Base-by-base conservation (phyloP, 176 grass and related monocot genomes). In the Tillandsia fasciculata region DNA sequence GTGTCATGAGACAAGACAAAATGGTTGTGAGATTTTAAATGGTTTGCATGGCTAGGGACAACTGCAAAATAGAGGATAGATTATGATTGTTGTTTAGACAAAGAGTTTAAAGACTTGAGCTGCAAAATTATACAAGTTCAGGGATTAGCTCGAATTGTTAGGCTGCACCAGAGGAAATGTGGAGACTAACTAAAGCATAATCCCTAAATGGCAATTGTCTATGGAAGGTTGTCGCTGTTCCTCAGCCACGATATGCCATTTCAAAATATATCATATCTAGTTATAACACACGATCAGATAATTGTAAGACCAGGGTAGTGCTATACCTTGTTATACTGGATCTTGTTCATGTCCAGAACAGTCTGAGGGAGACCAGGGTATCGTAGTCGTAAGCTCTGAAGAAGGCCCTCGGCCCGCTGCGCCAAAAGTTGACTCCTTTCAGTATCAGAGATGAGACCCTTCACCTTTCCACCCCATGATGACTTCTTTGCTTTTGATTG, bases 281-380 rank as follows among this genome's bases (percentile, higher is more conserved):
- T 42, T 7, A 42, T 42, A 42, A 6, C 7, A 42, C 7, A 61
- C 2, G 9, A 61, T 20, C 15, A 61, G 8, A 61, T 61, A 61
- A 61, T 61, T 7, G 10, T 61, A 8, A 26, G 69, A 17, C 53
- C 8, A 50, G 71, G 64, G 3, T 2, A 74, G 75, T 33, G 53
- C 77, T 72, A 72, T 42, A 99, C 95, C 95, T 99, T 99, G 67
- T 99, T 99, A 65, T 99, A 99, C 28, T 94, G 95, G 70, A 99
- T 99, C 84, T 93, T 99, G 77, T 88, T 90, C 90, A 94, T 99
- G 81, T 99, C 95, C 12, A 99, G 76, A 58, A 83, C 77, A 51
- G 87, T 99, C 72, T 99, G 95, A 26, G 95, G 87, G 26, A 99
- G 74, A 68, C 84, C 86, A 80, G 95, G 90, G 69, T 88, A 90